phyloP scores from a whole-genome alignment of 495 filamentous ascomycete genomes.

The Penicillium diatomitis region DNA sequence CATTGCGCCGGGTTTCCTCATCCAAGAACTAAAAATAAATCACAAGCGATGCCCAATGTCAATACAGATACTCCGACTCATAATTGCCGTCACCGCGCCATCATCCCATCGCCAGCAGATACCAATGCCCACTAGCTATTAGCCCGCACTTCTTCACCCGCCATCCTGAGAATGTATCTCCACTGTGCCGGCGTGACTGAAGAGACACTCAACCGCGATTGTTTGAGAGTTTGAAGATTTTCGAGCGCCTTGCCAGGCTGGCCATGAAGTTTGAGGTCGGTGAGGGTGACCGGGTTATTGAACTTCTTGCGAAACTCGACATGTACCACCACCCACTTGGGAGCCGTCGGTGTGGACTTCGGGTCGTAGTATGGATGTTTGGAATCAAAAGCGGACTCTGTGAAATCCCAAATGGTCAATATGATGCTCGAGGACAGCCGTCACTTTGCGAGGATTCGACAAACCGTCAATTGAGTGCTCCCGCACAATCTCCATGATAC shows the following conservation, averaged over 20 bases:
- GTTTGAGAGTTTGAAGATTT: constrained; percentile 74
- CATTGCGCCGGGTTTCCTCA: background rate
- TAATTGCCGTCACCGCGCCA: background rate
- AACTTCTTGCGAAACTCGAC: constrained; percentile 82
- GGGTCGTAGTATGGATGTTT: constrained; percentile 76
- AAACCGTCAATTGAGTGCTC: constrained; percentile 72
- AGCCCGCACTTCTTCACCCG: constrained; percentile 13
- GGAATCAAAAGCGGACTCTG: constrained; percentile 68
- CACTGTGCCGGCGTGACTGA: constrained; percentile 66
- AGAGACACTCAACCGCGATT: constrained; percentile 74
- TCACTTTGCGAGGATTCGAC: too few relatives aligned
- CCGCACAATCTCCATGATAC: constrained; percentile 85
- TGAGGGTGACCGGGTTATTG: constrained; percentile 56
- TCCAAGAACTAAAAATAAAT: background rate
- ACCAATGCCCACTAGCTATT: background rate
- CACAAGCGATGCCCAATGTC: background rate
- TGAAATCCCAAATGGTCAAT: background rate
- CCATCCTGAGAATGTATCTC: constrained; percentile 60
- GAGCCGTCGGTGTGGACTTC: constrained; percentile 59
- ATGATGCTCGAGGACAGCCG: too few relatives aligned
- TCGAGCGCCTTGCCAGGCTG: constrained; percentile 55
- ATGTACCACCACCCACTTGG: constrained; percentile 83
- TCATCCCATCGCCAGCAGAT: background rate
- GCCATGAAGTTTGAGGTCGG: constrained; percentile 58
- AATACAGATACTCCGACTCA: background rate